phyloP scores from a whole-genome alignment of 495 filamentous ascomycete species.

The Xylaria scruposa region DNA sequence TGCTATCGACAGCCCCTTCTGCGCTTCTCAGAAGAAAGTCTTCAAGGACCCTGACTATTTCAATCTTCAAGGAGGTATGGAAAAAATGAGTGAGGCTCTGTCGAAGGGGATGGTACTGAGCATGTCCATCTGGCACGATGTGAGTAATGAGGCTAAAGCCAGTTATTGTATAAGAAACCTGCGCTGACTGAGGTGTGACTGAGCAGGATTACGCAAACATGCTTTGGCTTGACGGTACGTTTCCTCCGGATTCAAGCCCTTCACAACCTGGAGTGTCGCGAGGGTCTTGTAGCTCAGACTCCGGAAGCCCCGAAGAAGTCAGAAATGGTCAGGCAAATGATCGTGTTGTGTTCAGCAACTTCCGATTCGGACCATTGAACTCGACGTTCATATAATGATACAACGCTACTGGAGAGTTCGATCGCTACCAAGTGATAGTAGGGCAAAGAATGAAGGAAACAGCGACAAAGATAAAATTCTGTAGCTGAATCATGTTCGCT shows the following conservation, averaged over 20 bases:
- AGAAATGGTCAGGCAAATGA: background rate
- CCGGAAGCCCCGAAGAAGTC: background rate
- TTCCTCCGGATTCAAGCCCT: background rate
- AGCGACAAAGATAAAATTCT: too few relatives aligned
- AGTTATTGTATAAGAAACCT: background rate
- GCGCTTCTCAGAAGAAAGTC: background rate
- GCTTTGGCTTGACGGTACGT: background rate
- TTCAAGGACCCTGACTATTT: background rate
- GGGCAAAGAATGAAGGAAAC: too few relatives aligned
- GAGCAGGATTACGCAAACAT: background rate
- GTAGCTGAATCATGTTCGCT: too few relatives aligned
- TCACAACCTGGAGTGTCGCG: background rate
- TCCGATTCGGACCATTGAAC: background rate
- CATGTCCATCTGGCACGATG: constrained; percentile 3
- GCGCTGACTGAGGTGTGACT: background rate
- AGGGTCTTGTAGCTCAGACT: background rate
- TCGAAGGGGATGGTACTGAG: background rate
- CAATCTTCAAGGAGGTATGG: background rate
- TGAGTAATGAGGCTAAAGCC: background rate
- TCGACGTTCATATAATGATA: background rate
- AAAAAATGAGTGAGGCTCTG: background rate
- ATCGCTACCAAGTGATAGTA: background rate
- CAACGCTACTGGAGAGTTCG: background rate
- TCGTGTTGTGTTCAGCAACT: background rate
- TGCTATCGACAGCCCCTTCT: background rate